These are phyloP conservation scores for Monilinia vaccinii-corymbosi DNA, from an alignment of 2,329 filamentous ascomycete genomes.

Conservation along the genomic window DNA sequence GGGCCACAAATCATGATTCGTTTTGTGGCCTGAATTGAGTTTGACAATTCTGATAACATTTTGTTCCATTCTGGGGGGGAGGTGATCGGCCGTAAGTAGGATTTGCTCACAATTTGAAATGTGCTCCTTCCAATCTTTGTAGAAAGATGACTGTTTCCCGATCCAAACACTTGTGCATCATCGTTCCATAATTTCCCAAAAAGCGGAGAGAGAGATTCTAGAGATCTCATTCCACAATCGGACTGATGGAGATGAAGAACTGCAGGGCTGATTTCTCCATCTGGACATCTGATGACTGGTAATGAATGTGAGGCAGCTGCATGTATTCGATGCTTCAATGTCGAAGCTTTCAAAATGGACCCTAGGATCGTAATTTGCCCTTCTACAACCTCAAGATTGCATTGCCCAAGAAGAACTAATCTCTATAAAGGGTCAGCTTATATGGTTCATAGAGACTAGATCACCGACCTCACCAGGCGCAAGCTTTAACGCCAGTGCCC, in stretches of 20 bases:
- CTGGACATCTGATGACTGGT: constrained; percentile 49
- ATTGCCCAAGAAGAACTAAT: constrained; percentile 58
- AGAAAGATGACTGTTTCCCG: constrained; percentile 9
- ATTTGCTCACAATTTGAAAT: constrained; percentile 43
- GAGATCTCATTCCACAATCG: constrained; percentile 38
- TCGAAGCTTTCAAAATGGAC: constrained; percentile 45
- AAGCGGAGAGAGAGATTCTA: constrained; percentile 55
- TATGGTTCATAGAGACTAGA: background rate
- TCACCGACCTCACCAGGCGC: constrained; percentile 40
- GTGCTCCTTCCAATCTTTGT: constrained; percentile 27
- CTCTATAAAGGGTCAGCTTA: constrained; percentile 36
- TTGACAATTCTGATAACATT: constrained; percentile 22
- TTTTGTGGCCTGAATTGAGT: constrained; percentile 29
- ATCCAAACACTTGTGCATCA: constrained; percentile 19
- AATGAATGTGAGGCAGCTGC: constrained; percentile 62
- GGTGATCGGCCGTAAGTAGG: constrained; percentile 43
- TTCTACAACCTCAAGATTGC: constrained; percentile 49
- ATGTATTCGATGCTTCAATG: constrained; percentile 46
- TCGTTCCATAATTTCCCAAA: constrained; percentile 61
- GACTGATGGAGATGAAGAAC: constrained; percentile 48
- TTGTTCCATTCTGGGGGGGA: constrained; percentile 54
- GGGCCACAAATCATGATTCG: constrained; percentile 56
- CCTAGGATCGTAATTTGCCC: constrained; percentile 60
- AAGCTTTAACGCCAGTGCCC: constrained; percentile 36
- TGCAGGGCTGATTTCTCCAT: constrained; percentile 38